Conservation (phyloP, 2,329 filamentous ascomycete species). For the Emergomyces africanus region DNA sequence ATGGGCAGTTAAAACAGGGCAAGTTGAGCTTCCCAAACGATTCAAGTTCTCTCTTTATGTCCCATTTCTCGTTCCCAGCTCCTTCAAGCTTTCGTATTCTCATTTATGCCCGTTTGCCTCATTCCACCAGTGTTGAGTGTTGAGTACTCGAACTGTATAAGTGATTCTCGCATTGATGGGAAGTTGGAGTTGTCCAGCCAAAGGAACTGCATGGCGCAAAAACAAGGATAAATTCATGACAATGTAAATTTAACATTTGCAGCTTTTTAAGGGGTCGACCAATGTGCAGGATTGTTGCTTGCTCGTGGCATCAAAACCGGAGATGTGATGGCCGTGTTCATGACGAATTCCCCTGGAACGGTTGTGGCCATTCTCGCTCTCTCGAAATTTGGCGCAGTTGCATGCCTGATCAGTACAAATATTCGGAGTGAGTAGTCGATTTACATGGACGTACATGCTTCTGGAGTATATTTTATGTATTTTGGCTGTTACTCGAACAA, state of each 20-base stretch:
- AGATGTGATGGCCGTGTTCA: constrained; percentile 36
- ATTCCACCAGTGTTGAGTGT: too few relatives aligned
- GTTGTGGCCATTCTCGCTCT: constrained; percentile 32
- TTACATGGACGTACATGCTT: background rate
- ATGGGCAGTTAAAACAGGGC: constrained; percentile 33
- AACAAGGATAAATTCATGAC: background rate
- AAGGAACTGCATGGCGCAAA: background rate
- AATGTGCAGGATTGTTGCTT: constrained; percentile 31
- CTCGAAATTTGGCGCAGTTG: constrained; percentile 34
- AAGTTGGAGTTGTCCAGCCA: background rate
- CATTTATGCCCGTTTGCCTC: background rate
- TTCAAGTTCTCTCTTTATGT: constrained; percentile 4
- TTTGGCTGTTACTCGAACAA: background rate
- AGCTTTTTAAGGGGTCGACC: constrained; percentile 27
- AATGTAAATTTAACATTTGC: background rate
- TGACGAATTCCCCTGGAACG: constrained; percentile 39
- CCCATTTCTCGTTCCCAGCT: background rate
- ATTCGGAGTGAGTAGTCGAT: constrained; percentile 28
- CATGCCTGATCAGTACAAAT: constrained; percentile 36
- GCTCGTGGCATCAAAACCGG: constrained; percentile 24
- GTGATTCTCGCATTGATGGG: too few relatives aligned
- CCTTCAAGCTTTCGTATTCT: background rate
- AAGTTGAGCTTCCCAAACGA: constrained; percentile 9
- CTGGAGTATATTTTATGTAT: background rate
- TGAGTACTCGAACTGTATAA: too few relatives aligned